phyloP scores from a whole-genome alignment of 208 protist genomes.

The Naegleria gruberi region DNA sequence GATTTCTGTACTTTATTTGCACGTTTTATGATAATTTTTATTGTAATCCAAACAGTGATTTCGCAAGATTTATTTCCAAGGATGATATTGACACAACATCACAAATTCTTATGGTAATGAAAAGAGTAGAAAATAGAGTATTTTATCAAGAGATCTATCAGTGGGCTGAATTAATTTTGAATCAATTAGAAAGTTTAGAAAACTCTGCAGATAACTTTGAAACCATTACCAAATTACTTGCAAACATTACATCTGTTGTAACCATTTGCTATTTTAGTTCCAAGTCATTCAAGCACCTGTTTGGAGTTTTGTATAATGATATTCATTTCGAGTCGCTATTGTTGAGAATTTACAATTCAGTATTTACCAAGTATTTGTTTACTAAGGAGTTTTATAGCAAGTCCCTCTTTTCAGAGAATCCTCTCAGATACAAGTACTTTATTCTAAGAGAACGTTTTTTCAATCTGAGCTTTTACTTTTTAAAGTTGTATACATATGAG shows the following conservation, averaged over 20 bases:
- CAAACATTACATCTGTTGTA: not conserved
- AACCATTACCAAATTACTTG: not conserved
- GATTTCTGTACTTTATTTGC: not conserved
- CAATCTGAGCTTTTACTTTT: not conserved
- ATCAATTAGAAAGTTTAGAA: not conserved
- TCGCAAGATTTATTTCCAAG: not conserved
- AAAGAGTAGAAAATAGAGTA: not conserved
- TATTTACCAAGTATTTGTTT: not conserved
- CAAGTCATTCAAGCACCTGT: not conserved
- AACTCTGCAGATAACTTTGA: not conserved
- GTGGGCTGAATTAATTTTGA: not conserved
- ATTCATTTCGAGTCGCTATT: not conserved
- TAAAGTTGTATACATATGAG: not conserved
- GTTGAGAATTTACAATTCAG: not conserved
- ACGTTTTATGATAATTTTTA: not conserved
- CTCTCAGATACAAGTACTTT: not conserved
- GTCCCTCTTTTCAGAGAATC: not conserved
- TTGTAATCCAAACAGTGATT: conserved; percentile 7
- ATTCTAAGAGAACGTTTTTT: not conserved
- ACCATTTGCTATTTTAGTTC: not conserved
- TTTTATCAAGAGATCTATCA: not conserved
- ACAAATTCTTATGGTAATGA: not conserved
- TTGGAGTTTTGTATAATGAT: not conserved
- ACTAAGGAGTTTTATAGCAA: not conserved
- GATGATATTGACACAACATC: not conserved